phyloP scores from a whole-genome alignment of 2,329 filamentous ascomycete species.

The Penicillium oxalicum region DNA sequence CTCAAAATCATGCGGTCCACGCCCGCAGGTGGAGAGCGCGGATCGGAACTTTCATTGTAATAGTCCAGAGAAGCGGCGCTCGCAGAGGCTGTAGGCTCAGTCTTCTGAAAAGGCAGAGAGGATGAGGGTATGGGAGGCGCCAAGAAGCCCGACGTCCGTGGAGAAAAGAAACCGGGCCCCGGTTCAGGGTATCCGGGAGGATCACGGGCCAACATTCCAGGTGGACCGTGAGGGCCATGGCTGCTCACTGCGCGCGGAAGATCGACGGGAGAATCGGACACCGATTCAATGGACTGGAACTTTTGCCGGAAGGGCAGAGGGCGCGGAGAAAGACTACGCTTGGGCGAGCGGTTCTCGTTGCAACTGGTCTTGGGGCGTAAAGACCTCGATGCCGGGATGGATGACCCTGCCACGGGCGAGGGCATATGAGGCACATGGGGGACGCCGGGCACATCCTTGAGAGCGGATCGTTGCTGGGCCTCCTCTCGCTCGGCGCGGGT shows the following conservation, averaged over 20 bases:
- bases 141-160: conserved; percentile 40
- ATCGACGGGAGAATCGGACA: conserved; percentile 11
- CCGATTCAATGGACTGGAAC: conserved; percentile 25
- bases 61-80: conserved; percentile 13
- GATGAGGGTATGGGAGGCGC: conserved; percentile 32
- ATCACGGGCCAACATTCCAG: conserved; percentile 36
- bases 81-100: conserved; percentile 26
- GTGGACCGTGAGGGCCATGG: conserved; percentile 27
- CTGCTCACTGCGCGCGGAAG: conserved; percentile 21
- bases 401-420: conserved; percentile 20
- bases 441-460: conserved; percentile 17
- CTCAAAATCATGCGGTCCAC: conserved; percentile 39
- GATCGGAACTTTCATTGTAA: conserved; percentile 27
- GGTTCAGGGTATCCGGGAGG: conserved; percentile 20
- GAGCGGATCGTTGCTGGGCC: conserved; percentile 14
- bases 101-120: conserved; percentile 30
- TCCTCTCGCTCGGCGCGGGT: conserved; percentile 17
- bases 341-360: conserved; percentile 23
- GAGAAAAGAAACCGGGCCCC: conserved; percentile 39
- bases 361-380: conserved; percentile 23
- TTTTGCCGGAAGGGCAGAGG: conserved; percentile 37
- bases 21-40: conserved; percentile 36
- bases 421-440: conserved; percentile 14
- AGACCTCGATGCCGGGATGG: conserved; percentile 21
- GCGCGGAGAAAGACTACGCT: conserved; percentile 31